phyloP scores from a whole-genome alignment of 2,329 filamentous ascomycete genomes.

The Uncinocarpus reesii region DNA sequence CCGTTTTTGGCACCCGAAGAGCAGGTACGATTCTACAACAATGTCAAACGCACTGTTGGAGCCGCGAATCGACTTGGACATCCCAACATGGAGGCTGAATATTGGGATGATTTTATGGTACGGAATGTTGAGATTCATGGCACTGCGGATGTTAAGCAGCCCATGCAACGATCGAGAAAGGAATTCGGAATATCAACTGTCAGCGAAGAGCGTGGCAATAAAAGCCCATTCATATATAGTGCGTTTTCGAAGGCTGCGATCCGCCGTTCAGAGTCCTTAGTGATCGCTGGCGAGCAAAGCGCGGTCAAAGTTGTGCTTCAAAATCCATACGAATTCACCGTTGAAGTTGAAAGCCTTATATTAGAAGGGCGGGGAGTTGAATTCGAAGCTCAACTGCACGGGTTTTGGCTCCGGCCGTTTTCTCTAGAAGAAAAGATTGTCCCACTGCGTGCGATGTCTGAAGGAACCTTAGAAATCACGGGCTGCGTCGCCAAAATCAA shows the following conservation, averaged over 20 bases:
- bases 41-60: conserved; percentile 71
- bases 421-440: conserved; percentile 69
- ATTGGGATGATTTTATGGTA: conserved; percentile 94
- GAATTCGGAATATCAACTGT: conserved; percentile 40
- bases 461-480: conserved; percentile 61
- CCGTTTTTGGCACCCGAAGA: conserved; percentile 69
- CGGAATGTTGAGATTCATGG: conserved; percentile 63
- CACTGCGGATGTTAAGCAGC: conserved; percentile 48
- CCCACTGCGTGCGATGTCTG: conserved; percentile 53
- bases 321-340: conserved; percentile 86
- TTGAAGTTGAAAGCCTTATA: conserved; percentile 73
- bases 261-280: conserved; percentile 50
- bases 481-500: conserved; percentile 71
- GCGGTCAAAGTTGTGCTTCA: conserved; percentile 76
- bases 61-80: conserved; percentile 68
- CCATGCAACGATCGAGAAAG: conserved; percentile 52
- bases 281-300: conserved; percentile 69
- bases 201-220: conserved; percentile 27
- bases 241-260: conserved; percentile 65
- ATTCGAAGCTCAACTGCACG: conserved; percentile 57
- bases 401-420: conserved; percentile 65
- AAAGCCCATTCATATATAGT: conserved; percentile 88
- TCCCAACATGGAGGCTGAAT: conserved; percentile 62
- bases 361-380: conserved; percentile 63
- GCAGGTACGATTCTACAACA: conserved; percentile 71